phyloP scores from a whole-genome alignment of 2,329 filamentous ascomycete genomes.

The Aspergillus niger region DNA sequence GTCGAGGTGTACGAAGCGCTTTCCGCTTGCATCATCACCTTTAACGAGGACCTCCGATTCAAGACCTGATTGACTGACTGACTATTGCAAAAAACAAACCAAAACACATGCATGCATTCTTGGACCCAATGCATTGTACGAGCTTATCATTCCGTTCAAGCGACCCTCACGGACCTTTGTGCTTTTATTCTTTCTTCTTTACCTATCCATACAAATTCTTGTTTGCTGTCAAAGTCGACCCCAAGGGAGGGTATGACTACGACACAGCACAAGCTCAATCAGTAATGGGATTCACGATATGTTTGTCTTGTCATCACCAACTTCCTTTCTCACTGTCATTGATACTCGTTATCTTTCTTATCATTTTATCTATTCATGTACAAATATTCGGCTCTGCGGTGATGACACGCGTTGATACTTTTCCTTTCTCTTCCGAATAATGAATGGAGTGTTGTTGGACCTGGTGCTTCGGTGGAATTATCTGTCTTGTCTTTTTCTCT shows the following conservation, averaged over 20 bases:
- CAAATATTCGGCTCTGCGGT: background rate
- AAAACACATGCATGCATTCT: background rate
- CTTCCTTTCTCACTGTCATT: background rate
- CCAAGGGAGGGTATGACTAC: slow-evolving; percentile 1
- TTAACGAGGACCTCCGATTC: slow-evolving; percentile 8
- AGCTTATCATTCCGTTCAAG: slow-evolving; percentile 1
- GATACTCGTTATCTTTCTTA: background rate
- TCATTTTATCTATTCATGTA: slow-evolving; percentile 1
- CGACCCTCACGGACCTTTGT: slow-evolving; percentile 2
- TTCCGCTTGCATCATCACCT: slow-evolving; percentile 1
- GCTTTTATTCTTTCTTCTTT: background rate
- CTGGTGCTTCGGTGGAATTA: background rate
- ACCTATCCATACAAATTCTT: background rate
- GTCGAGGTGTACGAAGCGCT: background rate
- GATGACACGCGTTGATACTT: background rate
- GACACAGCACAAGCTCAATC: background rate
- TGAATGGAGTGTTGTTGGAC: background rate
- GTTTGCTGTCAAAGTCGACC: background rate
- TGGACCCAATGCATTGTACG: slow-evolving; percentile 4
- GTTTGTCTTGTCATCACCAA: background rate
- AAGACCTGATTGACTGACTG: slow-evolving; percentile 1
- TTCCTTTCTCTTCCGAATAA: background rate
- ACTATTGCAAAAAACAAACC: background rate
- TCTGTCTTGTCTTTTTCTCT: background rate
- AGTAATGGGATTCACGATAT: background rate